Evolutionary conservation across 805 yeast genomes (phyloP), one percentile per base, ranked within the genome.

Genomic region (Saccharomycopsis fibuligera): DNA sequence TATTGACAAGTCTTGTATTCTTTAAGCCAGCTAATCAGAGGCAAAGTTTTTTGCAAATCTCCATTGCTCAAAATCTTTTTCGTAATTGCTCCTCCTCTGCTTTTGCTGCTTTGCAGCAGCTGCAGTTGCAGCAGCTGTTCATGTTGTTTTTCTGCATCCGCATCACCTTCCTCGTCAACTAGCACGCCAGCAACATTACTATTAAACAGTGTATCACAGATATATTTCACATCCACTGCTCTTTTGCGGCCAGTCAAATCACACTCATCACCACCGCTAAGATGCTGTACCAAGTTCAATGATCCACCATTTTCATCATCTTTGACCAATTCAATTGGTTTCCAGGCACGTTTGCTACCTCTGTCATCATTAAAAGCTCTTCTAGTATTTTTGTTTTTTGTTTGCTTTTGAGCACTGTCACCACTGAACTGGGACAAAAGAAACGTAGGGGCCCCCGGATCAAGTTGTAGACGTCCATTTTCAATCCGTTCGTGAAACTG

Each of bases 1-100:
- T 82, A 82, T 40, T 72, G 73, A 59, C 89, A 82, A 0, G 82
- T 76, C 47, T 68, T 70, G 29, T 69, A 62, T 60, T 82, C 89
- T 43, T 64, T 64, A 2, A 78, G 68, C 58, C 72, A 72, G 8
- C 65, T 47, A n/a, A 68, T 61, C 29, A 50, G 30, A 10, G 40
- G 41, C 10, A 31, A 36, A 3, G 17, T 21, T 8, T 23, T 21
- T 19, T 19, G 41, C 4, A 21, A 30, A 53, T 1, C n/a, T n/a
- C n/a, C 61, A 48, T 10, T n/a, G 22, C 10, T 41, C 50, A 24
- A 41, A 45, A 8, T 53, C 45, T 23, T 56, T 51, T 17, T 66
- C 61, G 9, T 59, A 14, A 23, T 23, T 23, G 12, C 16, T 24
- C 31, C 5, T 59, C 41, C n/a, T n/a, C n/a, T n/a, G n/a, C n/a